phyloP scores from a whole-genome alignment of 345 rosid genomes.

The Murraya koenigii region DNA sequence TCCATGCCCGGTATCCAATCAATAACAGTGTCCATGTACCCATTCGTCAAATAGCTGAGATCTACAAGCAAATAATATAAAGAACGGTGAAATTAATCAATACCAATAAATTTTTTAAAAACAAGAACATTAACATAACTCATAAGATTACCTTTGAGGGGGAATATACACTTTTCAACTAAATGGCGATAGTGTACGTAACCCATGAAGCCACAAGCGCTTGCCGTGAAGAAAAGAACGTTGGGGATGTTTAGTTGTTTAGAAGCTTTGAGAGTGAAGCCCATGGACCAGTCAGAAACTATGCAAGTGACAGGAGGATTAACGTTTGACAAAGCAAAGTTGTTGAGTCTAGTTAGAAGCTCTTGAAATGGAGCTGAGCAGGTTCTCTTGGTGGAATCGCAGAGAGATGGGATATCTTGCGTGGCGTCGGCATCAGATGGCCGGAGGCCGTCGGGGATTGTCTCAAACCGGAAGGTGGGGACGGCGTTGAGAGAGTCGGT shows the following conservation, averaged over 20 bases:
- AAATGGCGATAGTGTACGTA: conserved; percentile 22
- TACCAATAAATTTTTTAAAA: too few species aligned
- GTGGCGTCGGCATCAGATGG: conserved; percentile 20
- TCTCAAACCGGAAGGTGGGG: conserved; percentile 31
- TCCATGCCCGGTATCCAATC: conserved; percentile 30
- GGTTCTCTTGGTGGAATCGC: conserved; percentile 21
- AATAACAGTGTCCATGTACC: conserved; percentile 17
- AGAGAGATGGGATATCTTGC: conserved; percentile 28
- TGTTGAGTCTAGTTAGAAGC: conserved; percentile 24
- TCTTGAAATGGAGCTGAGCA: conserved; percentile 26
- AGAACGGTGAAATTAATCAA: too few species aligned
- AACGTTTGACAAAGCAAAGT: neutral
- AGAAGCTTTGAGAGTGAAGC: conserved; percentile 29
- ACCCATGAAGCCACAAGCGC: conserved; percentile 22
- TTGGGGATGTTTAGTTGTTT: conserved; percentile 25
- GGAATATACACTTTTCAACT: conserved; percentile 23
- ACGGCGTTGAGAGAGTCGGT: conserved; percentile 21
- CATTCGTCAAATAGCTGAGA: conserved; percentile 17
- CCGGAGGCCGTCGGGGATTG: conserved; percentile 41
- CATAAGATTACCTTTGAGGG: conserved; percentile 32
- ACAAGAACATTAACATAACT: too few species aligned
- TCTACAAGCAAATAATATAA: neutral
- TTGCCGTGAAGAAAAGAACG: conserved; percentile 28
- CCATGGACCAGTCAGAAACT: conserved; percentile 34
- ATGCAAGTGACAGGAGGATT: conserved; percentile 36